These are phyloP conservation scores for Akanthomyces lecanii DNA, from an alignment of 2,329 filamentous ascomycete genomes.

Conservation along the genomic window DNA sequence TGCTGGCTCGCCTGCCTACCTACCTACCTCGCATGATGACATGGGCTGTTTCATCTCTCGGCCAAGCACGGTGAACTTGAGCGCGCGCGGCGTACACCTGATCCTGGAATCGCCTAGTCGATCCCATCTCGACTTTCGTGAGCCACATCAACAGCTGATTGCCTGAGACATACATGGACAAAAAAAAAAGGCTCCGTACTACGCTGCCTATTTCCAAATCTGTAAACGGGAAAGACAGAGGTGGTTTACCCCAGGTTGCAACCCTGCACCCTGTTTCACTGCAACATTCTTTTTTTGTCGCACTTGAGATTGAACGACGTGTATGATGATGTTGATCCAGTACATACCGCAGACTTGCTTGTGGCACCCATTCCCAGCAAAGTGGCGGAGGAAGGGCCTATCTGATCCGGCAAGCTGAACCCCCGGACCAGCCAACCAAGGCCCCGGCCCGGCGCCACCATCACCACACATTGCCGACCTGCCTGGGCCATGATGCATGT, in stretches of 20 bases:
- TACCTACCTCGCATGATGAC: neutral
- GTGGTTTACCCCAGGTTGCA: neutral
- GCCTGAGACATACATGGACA: too few relatives aligned
- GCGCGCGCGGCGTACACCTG: neutral
- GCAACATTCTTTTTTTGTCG: neutral
- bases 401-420: neutral
- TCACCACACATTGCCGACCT: conserved; percentile 1
- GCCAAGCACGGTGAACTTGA: conserved; percentile 11
- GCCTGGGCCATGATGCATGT: neutral
- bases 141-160: too few relatives aligned
- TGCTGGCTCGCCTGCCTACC: too few relatives aligned
- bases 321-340: neutral
- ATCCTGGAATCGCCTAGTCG: neutral
- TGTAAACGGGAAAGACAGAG: neutral
- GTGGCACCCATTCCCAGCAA: neutral
- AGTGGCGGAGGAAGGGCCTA: neutral
- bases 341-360: too few relatives aligned
- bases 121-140: neutral
- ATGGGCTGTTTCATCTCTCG: neutral
- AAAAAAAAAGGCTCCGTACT: neutral
- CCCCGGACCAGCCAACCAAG: neutral
- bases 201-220: neutral
- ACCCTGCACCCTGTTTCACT: neutral
- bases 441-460: conserved; percentile 3
- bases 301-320: neutral